A percentile compares a stretch with the other conserved stretches of the same genome.
These are phyloP conservation scores for Gossypium herbaceum DNA, from an alignment of 345 rosid species.

Conservation along the genomic window DNA sequence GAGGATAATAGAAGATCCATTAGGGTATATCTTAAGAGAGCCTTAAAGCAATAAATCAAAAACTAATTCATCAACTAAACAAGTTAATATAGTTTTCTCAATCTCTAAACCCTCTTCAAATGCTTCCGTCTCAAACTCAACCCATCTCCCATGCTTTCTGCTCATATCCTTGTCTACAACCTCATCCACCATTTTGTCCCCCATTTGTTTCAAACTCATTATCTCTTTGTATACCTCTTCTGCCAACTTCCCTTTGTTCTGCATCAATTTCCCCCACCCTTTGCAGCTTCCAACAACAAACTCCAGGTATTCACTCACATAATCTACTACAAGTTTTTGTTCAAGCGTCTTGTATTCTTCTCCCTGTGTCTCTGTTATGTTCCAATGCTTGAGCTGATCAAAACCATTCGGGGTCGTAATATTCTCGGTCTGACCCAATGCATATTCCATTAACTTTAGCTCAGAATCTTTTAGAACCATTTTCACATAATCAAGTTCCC, in stretches of 20 bases:
- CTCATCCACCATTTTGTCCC: constrained; percentile 71
- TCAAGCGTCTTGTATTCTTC: constrained; percentile 37
- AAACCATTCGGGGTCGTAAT: constrained; percentile 39
- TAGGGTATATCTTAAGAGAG: neutral
- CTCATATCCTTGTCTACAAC: constrained; percentile 81
- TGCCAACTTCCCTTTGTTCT: constrained; percentile 48
- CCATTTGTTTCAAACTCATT: constrained; percentile 43
- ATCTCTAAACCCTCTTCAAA: constrained; percentile 65
- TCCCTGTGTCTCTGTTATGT: constrained; percentile 24
- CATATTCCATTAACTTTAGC: constrained; percentile 38
- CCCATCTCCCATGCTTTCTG: constrained; percentile 57
- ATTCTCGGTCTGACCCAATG: constrained; percentile 35
- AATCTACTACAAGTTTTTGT: constrained; percentile 53
- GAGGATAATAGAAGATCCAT: too few relatives aligned
- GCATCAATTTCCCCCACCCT: constrained; percentile 32
- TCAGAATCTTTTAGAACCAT: constrained; percentile 42
- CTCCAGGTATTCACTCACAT: constrained; percentile 45
- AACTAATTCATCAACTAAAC: constrained; percentile 68
- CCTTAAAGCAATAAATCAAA: constrained; percentile 37
- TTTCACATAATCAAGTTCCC: constrained; percentile 61
- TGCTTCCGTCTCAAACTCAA: constrained; percentile 56
- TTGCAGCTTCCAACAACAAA: constrained; percentile 44
- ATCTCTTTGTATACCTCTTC: constrained; percentile 60
- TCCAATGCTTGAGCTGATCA: constrained; percentile 41
- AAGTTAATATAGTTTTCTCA: constrained; percentile 51